A percentile compares a stretch with the other conserved stretches of the same genome.
Conservation (phyloP, 148 eudicot genomes). For the Rhododendron henanense region DNA sequence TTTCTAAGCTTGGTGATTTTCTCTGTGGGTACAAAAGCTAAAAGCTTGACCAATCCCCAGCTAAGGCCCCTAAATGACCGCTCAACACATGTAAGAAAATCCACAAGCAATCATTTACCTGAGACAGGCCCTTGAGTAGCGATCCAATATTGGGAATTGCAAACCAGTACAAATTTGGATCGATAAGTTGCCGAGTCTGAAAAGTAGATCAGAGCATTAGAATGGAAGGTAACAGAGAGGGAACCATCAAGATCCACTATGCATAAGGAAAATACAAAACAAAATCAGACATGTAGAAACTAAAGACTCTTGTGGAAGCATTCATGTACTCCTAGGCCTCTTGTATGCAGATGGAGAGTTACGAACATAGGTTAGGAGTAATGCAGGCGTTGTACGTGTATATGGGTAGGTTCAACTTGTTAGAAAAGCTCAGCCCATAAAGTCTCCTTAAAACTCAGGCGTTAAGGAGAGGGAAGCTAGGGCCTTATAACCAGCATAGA, state of each 20-base stretch:
- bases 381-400: neutral
- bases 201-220: constrained; percentile 10
- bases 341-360: neutral
- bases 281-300: neutral
- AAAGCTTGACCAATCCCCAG: neutral
- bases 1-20: neutral
- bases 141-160: constrained; percentile 85
- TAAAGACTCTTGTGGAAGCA: neutral
- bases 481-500: too few species aligned
- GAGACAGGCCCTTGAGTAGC: constrained; percentile 82
- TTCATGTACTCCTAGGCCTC: neutral
- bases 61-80: neutral
- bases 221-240: neutral
- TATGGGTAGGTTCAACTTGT: neutral
- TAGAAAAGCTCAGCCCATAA: too few species aligned
- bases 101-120: constrained; percentile 44
- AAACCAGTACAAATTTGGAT: constrained; percentile 89
- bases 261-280: neutral
- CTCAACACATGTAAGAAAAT: neutral
- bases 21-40: neutral
- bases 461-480: too few species aligned
- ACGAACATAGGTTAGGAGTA: neutral
- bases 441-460: too few species aligned
- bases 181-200: constrained; percentile 93
- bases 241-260: neutral